A percentile compares a stretch with the other conserved stretches of the same genome.
phyloP scores from a whole-genome alignment of 2,329 filamentous ascomycete genomes.

The Diaporthe eres region DNA sequence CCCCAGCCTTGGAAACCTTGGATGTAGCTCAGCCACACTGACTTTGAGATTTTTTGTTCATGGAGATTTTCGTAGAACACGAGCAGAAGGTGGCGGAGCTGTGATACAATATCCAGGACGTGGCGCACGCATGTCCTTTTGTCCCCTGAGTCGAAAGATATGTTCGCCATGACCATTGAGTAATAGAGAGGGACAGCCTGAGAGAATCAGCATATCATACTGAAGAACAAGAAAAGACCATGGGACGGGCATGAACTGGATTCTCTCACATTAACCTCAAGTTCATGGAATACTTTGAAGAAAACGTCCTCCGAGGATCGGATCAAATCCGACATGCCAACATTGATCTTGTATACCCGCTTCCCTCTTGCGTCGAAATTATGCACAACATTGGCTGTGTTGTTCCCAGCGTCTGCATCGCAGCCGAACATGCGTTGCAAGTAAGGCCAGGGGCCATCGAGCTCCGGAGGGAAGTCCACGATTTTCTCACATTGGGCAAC shows the following conservation, averaged over 20 bases:
- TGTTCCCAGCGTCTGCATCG: neutral
- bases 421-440: neutral
- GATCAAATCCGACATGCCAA: neutral
- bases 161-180: neutral
- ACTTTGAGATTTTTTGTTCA: neutral
- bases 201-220: neutral
- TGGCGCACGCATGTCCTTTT: neutral
- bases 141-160: neutral
- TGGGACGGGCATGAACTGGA: too few relatives aligned
- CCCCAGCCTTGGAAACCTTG: neutral
- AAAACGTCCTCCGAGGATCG: neutral
- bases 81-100: neutral
- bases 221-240: too few relatives aligned
- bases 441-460: neutral
- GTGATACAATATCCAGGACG: neutral
- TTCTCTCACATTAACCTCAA: neutral
- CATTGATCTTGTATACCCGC: neutral
- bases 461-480: neutral
- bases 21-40: neutral
- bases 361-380: neutral
- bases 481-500: neutral
- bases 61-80: neutral
- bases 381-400: neutral
- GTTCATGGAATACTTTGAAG: neutral
- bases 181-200: neutral